Base-by-base conservation (phyloP, 441 rosid species). In the Rhodomyrtus psidioides region DNA sequence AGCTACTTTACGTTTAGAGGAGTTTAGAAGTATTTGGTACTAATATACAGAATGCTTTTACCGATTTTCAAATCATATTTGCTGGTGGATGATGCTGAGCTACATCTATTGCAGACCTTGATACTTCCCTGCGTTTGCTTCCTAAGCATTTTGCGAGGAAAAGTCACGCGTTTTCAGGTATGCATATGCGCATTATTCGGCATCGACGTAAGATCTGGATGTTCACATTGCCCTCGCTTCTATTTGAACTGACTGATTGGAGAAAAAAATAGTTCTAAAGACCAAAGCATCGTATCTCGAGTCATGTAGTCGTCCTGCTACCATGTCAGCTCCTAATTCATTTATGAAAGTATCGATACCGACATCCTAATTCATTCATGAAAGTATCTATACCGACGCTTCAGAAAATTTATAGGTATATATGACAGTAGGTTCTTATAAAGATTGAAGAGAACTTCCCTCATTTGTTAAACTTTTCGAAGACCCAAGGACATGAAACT, bases 51-150 rank as follows among this genome's bases (percentile, higher is more conserved):
- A 62, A 17, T 62, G 26, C 76, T 65, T 65, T 65, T 65, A 30
- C 76, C 34, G 76, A 34, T 65, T 30, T 30, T 53, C 84, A 55
- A 34, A 34, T 53, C 49, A 54, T 9, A 82, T 54, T 55, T 56
- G 49, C 62, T 82, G 62, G 59, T 26, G 53, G 59, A 55, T 56
- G 56, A 19, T 42, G 4, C 56, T 27, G 26, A 53, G 49, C 51
- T 39, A 49, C 82, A 83, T 87, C 15, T 86, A 23, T 84, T 81
- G 90, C 93, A 96, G 98, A 91, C 98, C 19, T 86, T 96, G 88
- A 95, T 96, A 89, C 94, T 95, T 90, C 99, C 98, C 0, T 94
- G 95, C 21, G 95, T 92, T 87, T 96, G 98, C 91, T 96, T 90
- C 89, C 89, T 96, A 91, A 95, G 98, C 90, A 96, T 95, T 88